Evolutionary conservation across 805 yeast genomes (phyloP), one percentile per base, ranked within the genome.

Genomic region (Wickerhamia fluorescens): DNA sequence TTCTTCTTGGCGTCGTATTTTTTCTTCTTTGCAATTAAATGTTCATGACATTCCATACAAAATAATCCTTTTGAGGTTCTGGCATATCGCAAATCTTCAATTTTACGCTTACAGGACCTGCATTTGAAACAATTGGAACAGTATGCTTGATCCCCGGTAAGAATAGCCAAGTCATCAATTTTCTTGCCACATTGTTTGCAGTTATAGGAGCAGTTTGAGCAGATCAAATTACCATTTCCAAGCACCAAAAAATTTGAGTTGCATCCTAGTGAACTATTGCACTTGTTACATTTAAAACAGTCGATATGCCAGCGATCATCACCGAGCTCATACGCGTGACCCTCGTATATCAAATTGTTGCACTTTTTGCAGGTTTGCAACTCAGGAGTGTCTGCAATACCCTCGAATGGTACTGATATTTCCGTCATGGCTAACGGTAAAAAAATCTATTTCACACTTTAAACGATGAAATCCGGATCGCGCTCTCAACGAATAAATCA

Each of bases 281-380:
- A 92, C 42, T 80, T 80, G 31, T 94, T 81, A 56, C 98, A 92
- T 26, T 76, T 69, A 58, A 92, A 92, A 57, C 98, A 92, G 38
- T 81, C 72, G 33, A 86, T 81, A 53, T 92, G 98, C 98, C 98
- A 92, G 40, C 95, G 74, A 49, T 86, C 89, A 28, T 82, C 94
- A 14, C 95, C 95, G 28, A 89, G 64, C 51, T 89, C 97, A 51
- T 86, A 92, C 3, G 97, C 97, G 40, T 88, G 94, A 18, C 96
- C 96, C 45, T 85, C 94, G 12, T 72, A 71, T 27, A 89, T 83
- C 16, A 79, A 52, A 12, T 39, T 40, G 33, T 45, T 43, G 38
- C 70, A 63, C 37, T 59, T 59, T 31, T 63, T 63, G 38, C 70
- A 63, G 19, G 52, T 37, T 40, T 60, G 63, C 16, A 29, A 28